Evolutionary conservation across 805 yeast species (phyloP).

Genomic region (Hanseniaspora meyeri): DNA sequence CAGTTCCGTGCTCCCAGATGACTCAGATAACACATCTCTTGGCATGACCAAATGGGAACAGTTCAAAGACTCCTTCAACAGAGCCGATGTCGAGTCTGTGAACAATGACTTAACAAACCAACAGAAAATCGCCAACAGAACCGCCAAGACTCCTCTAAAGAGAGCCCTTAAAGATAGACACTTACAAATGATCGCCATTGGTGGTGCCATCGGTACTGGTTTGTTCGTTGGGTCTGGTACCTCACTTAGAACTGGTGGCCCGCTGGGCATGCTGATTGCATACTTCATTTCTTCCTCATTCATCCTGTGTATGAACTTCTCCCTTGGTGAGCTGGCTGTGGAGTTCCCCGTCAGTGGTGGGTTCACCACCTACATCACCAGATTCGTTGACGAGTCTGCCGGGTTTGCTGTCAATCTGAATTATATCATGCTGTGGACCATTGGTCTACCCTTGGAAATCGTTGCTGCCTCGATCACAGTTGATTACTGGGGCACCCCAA

Average conservation of each 20-base stretch:
- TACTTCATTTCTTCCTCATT: constrained; percentile 43
- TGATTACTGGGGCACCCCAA: constrained; percentile 37
- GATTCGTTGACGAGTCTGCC: constrained; percentile 47
- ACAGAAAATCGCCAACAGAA: constrained; percentile 35
- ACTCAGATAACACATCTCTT: neutral
- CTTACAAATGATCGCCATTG: constrained; percentile 56
- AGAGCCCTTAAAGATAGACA: constrained; percentile 42
- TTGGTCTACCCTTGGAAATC: constrained; percentile 40
- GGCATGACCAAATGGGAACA: constrained; percentile 27
- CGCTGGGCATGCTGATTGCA: constrained; percentile 47
- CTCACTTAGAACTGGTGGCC: constrained; percentile 53
- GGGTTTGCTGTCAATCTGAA: constrained; percentile 55
- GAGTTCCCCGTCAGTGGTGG: constrained; percentile 55
- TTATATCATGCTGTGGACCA: constrained; percentile 41
- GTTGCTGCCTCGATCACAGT: constrained; percentile 45
- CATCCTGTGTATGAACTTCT: constrained; percentile 48
- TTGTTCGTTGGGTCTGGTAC: constrained; percentile 60
- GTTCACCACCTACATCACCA: constrained; percentile 46
- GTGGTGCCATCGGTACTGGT: constrained; percentile 68
- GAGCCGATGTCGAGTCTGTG: constrained; percentile 26
- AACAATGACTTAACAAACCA: constrained; percentile 26
- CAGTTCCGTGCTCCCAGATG: neutral
- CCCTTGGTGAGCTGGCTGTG: constrained; percentile 49
- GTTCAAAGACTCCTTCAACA: constrained; percentile 38
- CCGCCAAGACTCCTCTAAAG: constrained; percentile 46